Conservation (phyloP, 164 flowering plant species). For the Vitis riparia region DNA sequence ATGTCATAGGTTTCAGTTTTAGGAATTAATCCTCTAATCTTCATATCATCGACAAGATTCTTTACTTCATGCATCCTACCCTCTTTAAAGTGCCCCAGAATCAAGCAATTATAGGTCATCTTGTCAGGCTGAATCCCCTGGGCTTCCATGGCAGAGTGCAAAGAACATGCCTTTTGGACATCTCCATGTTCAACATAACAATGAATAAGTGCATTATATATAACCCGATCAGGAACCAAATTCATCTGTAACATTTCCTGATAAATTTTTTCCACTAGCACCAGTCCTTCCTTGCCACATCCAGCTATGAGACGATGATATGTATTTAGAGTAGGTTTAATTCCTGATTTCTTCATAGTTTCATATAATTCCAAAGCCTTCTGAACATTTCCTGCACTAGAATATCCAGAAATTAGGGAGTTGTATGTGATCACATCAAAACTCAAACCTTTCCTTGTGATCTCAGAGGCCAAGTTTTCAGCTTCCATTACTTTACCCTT, state of each 20-base stretch:
- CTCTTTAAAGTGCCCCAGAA: slow-evolving; percentile 42
- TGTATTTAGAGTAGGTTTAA: slow-evolving; percentile 56
- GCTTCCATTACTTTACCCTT: slow-evolving; percentile 52
- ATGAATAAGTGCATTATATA: slow-evolving; percentile 60
- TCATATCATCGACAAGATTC: slow-evolving; percentile 54
- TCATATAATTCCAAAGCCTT: slow-evolving; percentile 55
- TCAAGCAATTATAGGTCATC: slow-evolving; percentile 60
- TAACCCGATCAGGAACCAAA: slow-evolving; percentile 44
- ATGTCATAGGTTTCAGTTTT: slow-evolving; percentile 51
- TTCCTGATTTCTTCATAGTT: slow-evolving; percentile 43
- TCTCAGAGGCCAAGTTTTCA: slow-evolving; percentile 42
- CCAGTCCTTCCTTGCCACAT: slow-evolving; percentile 34
- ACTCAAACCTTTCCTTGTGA: slow-evolving; percentile 37
- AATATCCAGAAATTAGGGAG: slow-evolving; percentile 62
- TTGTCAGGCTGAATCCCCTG: slow-evolving; percentile 44
- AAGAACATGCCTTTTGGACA: slow-evolving; percentile 40
- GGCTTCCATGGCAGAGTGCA: slow-evolving; percentile 47
- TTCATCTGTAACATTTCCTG: slow-evolving; percentile 49
- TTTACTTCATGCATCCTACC: slow-evolving; percentile 43
- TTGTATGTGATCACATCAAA: slow-evolving; percentile 82
- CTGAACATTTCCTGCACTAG: slow-evolving; percentile 29
- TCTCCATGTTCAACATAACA: slow-evolving; percentile 49
- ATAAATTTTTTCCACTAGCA: slow-evolving; percentile 38
- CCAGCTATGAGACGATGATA: slow-evolving; percentile 50
- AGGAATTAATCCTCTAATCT: slow-evolving; percentile 40